Conservation (phyloP, 352 stramenopile species). For the Pythium graminicola region DNA sequence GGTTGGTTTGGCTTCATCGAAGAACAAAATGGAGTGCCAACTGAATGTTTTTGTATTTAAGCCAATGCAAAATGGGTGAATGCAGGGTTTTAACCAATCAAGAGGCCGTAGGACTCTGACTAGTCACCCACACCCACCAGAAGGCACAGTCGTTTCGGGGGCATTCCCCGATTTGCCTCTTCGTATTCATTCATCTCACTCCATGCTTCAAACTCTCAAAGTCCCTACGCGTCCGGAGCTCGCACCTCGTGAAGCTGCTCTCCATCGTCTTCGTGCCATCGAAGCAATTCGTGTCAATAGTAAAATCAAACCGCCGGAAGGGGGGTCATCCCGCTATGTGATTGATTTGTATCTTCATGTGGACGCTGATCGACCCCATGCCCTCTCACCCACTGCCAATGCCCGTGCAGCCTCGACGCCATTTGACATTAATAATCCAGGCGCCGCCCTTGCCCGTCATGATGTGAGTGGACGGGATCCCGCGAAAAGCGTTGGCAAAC, state of each 20-base stretch:
- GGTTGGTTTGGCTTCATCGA: no score
- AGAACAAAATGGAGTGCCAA: no score
- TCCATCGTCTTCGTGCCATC: conserved; percentile 4
- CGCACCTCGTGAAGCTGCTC: conserved; percentile 4
- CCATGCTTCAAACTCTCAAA: conserved; percentile 14
- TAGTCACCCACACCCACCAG: not conserved
- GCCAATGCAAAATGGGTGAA: no score
- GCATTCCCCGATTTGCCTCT: not conserved
- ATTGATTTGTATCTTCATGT: conserved; percentile 13
- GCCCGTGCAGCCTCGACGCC: not conserved
- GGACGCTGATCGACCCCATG: no score
- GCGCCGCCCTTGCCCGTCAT: not conserved
- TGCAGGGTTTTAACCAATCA: no score
- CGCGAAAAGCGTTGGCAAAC: conserved; percentile 4
- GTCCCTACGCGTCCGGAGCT: not conserved
- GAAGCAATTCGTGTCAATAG: conserved; percentile 11
- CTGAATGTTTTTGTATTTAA: no score
- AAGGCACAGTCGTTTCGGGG: not conserved
- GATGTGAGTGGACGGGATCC: conserved; percentile 3
- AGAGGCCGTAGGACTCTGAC: no score
- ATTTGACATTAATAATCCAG: not conserved
- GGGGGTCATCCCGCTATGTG: conserved; percentile 9
- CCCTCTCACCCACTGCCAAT: no score
- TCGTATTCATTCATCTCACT: not conserved
- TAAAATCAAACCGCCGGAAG: conserved; percentile 10